These are phyloP conservation scores for Lepidium campestre DNA, from an alignment of 441 rosid genomes.

Conservation along the genomic window DNA sequence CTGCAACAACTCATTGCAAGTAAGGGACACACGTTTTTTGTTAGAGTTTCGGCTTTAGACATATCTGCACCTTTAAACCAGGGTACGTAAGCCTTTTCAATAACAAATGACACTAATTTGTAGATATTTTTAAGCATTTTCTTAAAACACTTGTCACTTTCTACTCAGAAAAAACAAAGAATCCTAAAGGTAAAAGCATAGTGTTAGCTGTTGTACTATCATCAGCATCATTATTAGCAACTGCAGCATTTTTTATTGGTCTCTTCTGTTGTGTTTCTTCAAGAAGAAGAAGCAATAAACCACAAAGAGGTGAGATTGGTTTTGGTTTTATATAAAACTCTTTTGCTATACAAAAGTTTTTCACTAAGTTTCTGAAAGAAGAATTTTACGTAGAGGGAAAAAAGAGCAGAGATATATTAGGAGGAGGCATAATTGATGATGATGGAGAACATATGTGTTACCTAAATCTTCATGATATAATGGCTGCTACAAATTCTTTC, in stretches of 20 bases:
- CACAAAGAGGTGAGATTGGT: neutral
- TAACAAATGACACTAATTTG: neutral
- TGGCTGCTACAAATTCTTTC: constrained; percentile 6
- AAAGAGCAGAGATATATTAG: neutral
- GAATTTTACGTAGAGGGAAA: no score
- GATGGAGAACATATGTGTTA: neutral
- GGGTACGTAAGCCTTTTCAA: neutral
- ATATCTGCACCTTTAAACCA: neutral
- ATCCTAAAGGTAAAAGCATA: neutral
- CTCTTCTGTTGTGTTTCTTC: neutral
- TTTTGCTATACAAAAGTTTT: neutral
- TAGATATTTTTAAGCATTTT: neutral
- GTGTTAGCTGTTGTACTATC: neutral
- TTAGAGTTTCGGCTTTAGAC: neutral
- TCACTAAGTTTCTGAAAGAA: neutral
- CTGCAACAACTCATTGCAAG: neutral
- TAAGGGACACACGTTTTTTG: neutral
- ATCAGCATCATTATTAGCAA: neutral
- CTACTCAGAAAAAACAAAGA: neutral
- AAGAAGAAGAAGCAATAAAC: neutral
- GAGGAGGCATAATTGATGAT: neutral
- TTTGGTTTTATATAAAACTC: neutral
- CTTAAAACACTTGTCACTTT: neutral
- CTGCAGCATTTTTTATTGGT: neutral
- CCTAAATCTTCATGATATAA: neutral